Conservation (phyloP, 805 yeast genomes). For the Starmera quercuum region DNA sequence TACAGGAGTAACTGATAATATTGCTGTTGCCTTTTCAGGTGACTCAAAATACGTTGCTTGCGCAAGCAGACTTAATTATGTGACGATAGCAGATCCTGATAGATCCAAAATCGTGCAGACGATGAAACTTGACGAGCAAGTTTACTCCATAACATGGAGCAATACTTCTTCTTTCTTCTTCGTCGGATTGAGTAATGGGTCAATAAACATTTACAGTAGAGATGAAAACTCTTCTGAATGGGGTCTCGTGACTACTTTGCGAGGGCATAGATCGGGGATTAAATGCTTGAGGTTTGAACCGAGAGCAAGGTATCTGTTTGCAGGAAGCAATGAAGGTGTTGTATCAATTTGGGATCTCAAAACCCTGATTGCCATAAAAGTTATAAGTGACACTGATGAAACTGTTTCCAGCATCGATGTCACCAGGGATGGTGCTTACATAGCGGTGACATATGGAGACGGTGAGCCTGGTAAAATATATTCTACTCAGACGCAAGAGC, state of each 20-base stretch:
- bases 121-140: constrained; percentile 17
- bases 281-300: constrained; percentile 44
- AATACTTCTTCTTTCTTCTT: constrained; percentile 29
- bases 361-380: constrained; percentile 29
- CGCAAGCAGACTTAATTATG: constrained; percentile 30
- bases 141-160: constrained; percentile 23
- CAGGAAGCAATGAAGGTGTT: constrained; percentile 53
- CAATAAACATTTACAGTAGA: constrained; percentile 20
- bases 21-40: constrained; percentile 16
- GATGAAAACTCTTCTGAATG: constrained; percentile 3
- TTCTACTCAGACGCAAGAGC: constrained; percentile 23
- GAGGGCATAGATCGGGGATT: constrained; percentile 45
- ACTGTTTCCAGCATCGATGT: constrained; percentile 32
- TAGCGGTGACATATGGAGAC: constrained; percentile 38
- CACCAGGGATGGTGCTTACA: constrained; percentile 36
- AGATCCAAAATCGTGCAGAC: constrained; percentile 23
- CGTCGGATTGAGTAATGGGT: constrained; percentile 43
- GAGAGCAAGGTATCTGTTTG: constrained; percentile 39
- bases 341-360: constrained; percentile 41
- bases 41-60: constrained; percentile 41
- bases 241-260: constrained; percentile 11
- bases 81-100: constrained; percentile 28
- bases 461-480: constrained; percentile 33
- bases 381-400: constrained; percentile 34
- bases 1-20: constrained; percentile 14